These are phyloP conservation scores for Uromyces viciae-fabae DNA, from an alignment of 1,284 basidiomycete genomes.

Conservation along the genomic window DNA sequence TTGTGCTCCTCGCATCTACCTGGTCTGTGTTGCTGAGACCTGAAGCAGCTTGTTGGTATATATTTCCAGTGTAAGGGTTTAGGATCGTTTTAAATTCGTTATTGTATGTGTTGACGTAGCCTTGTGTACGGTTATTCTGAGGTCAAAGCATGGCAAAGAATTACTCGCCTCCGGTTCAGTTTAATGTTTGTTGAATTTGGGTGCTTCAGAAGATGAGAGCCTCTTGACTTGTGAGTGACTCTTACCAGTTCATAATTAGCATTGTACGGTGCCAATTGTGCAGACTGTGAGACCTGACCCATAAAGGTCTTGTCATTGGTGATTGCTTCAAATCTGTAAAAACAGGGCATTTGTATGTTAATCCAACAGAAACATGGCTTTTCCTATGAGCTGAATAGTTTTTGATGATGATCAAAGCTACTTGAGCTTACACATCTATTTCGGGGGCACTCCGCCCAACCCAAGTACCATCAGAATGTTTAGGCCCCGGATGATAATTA, in stretches of 20 bases:
- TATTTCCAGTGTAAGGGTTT: constrained; percentile 51
- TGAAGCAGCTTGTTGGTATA: constrained; percentile 53
- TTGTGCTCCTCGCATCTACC: background rate
- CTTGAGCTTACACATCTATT: constrained; percentile 52
- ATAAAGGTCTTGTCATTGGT: constrained; percentile 47
- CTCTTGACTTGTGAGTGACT: constrained; percentile 24
- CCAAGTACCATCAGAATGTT: constrained; percentile 51
- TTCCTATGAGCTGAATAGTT: background rate
- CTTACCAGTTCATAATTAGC: constrained; percentile 51
- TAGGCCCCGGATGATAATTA: constrained; percentile 56
- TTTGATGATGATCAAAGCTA: background rate
- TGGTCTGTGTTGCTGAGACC: constrained; percentile 50
- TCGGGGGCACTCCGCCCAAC: constrained; percentile 54
- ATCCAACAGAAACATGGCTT: background rate
- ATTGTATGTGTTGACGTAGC: constrained; percentile 37
- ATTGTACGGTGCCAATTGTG: constrained; percentile 55
- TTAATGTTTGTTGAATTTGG: background rate
- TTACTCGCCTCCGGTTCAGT: constrained; percentile 50
- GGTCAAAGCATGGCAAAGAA: background rate
- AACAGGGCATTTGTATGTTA: too few species aligned
- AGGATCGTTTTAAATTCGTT: constrained; percentile 46
- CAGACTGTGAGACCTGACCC: constrained; percentile 53
- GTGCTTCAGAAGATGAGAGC: constrained; percentile 48
- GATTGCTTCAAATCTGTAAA: constrained; percentile 51
- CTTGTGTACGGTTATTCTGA: constrained; percentile 34